Conservation (phyloP, 768 basidiomycete genomes). For the Stropharia rugosoannulata region DNA sequence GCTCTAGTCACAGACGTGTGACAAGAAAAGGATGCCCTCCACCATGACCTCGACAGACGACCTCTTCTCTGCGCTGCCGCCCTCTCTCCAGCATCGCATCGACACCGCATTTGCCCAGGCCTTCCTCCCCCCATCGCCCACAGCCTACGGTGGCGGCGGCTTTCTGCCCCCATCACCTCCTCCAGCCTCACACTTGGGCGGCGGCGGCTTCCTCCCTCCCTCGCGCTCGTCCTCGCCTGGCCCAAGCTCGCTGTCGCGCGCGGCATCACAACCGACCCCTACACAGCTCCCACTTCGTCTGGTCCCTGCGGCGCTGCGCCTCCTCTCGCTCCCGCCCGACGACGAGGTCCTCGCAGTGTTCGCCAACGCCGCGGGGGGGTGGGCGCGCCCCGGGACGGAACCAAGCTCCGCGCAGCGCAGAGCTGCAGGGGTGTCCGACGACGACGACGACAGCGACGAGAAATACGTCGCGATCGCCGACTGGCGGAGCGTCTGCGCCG, state of each 20-base stretch:
- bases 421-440: conserved; percentile 1
- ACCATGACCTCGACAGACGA: background rate
- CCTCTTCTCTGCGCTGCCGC: background rate
- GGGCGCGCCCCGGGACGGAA: conserved; percentile 38
- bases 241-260: background rate
- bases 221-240: background rate
- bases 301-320: conserved; percentile 61
- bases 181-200: background rate
- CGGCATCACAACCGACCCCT: conserved; percentile 9
- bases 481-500: conserved; percentile 81
- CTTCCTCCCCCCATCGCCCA: background rate
- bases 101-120: background rate
- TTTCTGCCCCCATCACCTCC: background rate
- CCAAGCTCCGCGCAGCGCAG: conserved; percentile 9
- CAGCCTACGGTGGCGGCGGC: background rate
- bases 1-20: no score
- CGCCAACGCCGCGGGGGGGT: conserved; percentile 72
- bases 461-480: conserved; percentile 59
- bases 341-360: conserved; percentile 76
- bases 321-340: conserved; percentile 65
- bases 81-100: background rate
- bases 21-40: no score
- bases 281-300: conserved; percentile 50
- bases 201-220: background rate
- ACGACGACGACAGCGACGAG: background rate